Evolutionary conservation across 2,329 filamentous ascomycete genomes (phyloP), one percentile per base, ranked within the genome.

Genomic region (Ascochyta rabiei): DNA sequence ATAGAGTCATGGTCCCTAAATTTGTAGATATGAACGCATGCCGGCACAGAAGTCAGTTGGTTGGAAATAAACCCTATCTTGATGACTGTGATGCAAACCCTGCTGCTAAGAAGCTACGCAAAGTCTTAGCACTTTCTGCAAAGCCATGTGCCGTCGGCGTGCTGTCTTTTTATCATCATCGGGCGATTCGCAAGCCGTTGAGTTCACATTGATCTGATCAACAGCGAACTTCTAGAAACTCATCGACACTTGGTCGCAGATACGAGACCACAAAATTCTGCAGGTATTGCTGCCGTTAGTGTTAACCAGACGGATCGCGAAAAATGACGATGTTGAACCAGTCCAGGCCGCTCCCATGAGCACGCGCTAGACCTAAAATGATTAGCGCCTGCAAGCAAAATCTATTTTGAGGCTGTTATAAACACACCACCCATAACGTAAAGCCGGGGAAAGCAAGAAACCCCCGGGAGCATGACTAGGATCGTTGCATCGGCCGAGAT

Each of bases 321-420:
- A 9, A 7, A 44, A 53, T 53, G 50, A 47, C 50, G 44, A 43
- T 48, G 33, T 38, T 34, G 39, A 43, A 26, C 39, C 33, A 43
- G 6, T 21, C 30, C 19, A 31, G 15, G 21, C 21, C 46, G 6
- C 31, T 21, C 24, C 13, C 4, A 30, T 4, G 28, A 5, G 4
- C 6, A 10, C 18, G 13, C 2, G 7, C 44, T 19, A 53, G 12
- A 13, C 44, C 33, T 6, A 19, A 3, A 43, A 9, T 3, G 23
- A 44, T 38, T 53, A 48, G 44, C 16, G 13, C 10, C 6, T 2
- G 9, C 3, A 6, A 7, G 4, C 7, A 15, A 16, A n/a, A 7
- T 53, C 43, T 53, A 53, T 53, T 53, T 48, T 19, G 10, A 33
- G 39, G 16, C 8, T 21, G 15, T 39, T 1, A 18, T 21, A 15